Conservation (phyloP, 805 yeast species). For the Ogataea minuta region DNA sequence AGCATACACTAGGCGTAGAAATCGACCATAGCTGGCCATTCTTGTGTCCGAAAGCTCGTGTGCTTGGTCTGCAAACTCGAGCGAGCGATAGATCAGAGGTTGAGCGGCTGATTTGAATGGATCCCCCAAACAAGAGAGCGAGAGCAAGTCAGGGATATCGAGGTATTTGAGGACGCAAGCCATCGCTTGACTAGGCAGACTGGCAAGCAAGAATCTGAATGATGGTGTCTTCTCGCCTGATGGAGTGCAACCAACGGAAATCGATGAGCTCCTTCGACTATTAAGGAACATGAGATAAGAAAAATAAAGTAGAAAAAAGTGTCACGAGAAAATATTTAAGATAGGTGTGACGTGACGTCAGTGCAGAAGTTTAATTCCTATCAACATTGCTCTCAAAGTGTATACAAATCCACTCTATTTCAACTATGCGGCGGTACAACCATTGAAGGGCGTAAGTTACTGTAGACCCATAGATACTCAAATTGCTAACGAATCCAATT, state of each 20-base stretch:
- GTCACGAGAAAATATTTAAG: neutral
- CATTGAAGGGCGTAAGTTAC: too few species aligned
- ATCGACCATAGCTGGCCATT: constrained; percentile 11
- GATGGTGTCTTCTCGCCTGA: neutral
- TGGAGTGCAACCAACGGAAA: constrained; percentile 1
- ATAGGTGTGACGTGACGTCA: neutral
- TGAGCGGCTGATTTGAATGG: constrained; percentile 4
- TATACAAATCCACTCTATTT: too few species aligned
- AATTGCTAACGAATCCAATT: too few species aligned
- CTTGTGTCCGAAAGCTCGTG: constrained; percentile 2
- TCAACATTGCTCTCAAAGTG: too few species aligned
- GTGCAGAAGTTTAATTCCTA: too few species aligned
- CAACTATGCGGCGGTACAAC: too few species aligned
- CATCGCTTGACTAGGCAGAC: neutral
- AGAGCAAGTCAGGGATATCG: constrained; percentile 1
- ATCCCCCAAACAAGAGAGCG: constrained; percentile 4
- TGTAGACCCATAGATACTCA: too few species aligned
- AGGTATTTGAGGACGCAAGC: neutral
- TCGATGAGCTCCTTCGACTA: constrained; percentile 1
- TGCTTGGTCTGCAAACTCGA: constrained; percentile 11
- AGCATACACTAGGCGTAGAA: constrained; percentile 21
- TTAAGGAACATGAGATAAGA: neutral
- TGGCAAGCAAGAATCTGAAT: neutral
- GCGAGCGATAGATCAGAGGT: constrained; percentile 11
- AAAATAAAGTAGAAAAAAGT: neutral